Percentiles rank a stretch among this genome's conserved stretches.
phyloP scores from a whole-genome alignment of 352 stramenopile species.

The Phytophthora fragariaefolia region DNA sequence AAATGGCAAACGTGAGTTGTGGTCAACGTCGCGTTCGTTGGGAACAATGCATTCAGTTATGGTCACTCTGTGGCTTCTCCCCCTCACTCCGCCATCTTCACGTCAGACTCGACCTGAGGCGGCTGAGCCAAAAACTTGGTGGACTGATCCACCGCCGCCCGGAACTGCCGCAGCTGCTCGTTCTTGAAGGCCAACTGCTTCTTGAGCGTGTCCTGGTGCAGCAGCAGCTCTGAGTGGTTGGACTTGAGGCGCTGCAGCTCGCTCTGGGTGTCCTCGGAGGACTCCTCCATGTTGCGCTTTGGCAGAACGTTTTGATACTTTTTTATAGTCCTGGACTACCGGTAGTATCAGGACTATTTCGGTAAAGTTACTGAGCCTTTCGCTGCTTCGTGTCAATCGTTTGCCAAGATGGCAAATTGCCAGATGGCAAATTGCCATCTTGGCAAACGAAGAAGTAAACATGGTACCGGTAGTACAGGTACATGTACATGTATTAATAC shows the following conservation, averaged over 20 bases:
- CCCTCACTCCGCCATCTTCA: slow-evolving; percentile 1
- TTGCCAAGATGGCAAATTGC: too few relatives aligned
- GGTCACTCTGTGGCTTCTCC: neutral
- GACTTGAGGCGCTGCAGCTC: slow-evolving; percentile 63
- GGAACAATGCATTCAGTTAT: slow-evolving; percentile 3
- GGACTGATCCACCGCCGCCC: slow-evolving; percentile 45
- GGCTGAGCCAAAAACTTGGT: slow-evolving; percentile 14
- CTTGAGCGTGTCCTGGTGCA: slow-evolving; percentile 63
- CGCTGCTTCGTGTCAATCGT: too few relatives aligned
- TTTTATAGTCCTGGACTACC: neutral
- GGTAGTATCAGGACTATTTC: too few relatives aligned
- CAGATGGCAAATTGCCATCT: too few relatives aligned
- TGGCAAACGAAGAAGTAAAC: too few relatives aligned
- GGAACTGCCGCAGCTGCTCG: slow-evolving; percentile 53
- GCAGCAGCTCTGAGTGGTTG: slow-evolving; percentile 65
- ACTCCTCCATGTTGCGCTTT: too few relatives aligned
- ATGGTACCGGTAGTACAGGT: too few relatives aligned
- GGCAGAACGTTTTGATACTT: too few relatives aligned
- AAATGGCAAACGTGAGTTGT: slow-evolving; percentile 37
- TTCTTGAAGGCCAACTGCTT: slow-evolving; percentile 50
- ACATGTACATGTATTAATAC: too few relatives aligned
- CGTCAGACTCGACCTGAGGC: neutral
- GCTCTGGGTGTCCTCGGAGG: slow-evolving; percentile 13
- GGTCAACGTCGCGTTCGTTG: slow-evolving; percentile 26
- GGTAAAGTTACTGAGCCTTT: too few relatives aligned